Conservation (phyloP, 768 basidiomycete species). For the Macrolepiota dolichaula region DNA sequence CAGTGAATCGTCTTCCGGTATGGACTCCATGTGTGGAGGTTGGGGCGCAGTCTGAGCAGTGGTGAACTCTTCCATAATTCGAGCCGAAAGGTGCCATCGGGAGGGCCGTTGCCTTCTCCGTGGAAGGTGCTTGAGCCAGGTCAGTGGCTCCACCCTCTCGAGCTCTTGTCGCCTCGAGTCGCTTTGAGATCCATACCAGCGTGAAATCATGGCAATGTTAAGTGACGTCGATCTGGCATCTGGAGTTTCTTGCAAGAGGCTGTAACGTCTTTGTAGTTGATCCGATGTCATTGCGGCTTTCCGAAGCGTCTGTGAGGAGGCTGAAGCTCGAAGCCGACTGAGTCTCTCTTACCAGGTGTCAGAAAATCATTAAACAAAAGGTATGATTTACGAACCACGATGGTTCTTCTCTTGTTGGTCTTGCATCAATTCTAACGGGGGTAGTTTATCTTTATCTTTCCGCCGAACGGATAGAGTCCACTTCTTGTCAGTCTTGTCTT, state of each 20-base stretch:
- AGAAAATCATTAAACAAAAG: background rate
- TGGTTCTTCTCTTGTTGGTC: conserved; percentile 62
- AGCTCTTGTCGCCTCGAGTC: conserved; percentile 44
- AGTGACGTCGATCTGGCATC: conserved; percentile 26
- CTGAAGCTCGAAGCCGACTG: conserved; percentile 43
- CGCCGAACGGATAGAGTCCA: conserved; percentile 62
- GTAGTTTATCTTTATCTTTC: conserved; percentile 50
- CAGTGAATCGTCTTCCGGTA: conserved; percentile 37
- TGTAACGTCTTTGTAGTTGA: conserved; percentile 66
- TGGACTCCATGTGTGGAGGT: conserved; percentile 33
- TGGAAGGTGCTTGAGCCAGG: conserved; percentile 67
- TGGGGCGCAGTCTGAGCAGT: conserved; percentile 29
- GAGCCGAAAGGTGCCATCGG: conserved; percentile 64
- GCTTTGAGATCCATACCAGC: conserved; percentile 60
- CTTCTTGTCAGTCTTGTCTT: conserved; percentile 54
- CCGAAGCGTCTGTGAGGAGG: conserved; percentile 50
- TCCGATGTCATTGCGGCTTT: conserved; percentile 64
- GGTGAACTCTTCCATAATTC: conserved; percentile 65
- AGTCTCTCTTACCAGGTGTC: conserved; percentile 47
- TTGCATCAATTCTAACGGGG: conserved; percentile 39
- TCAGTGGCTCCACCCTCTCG: conserved; percentile 65
- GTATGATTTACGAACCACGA: conserved; percentile 36
- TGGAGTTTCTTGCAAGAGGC: conserved; percentile 41
- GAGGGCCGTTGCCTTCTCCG: conserved; percentile 32
- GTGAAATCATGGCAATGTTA: conserved; percentile 48